Evolutionary conservation across 1,284 basidiomycete species (phyloP).

Genomic region (Sanghuangporus sanghuang): DNA sequence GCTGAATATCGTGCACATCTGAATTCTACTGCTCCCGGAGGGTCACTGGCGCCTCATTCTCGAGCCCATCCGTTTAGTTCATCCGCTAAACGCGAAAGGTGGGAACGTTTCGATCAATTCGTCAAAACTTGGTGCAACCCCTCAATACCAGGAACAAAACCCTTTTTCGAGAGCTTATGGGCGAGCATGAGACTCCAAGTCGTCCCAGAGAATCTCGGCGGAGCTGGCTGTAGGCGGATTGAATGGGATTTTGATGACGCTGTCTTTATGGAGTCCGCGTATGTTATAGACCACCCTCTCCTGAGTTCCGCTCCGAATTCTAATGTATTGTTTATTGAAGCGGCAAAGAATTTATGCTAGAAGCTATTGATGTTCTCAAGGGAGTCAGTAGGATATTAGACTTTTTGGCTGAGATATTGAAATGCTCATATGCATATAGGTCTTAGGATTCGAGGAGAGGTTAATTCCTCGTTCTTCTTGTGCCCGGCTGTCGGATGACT

Average conservation of each 20-base stretch:
- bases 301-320: conserved; percentile 15
- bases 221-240: conserved; percentile 59
- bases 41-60: conserved; percentile 63
- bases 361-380: conserved; percentile 76
- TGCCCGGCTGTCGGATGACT: conserved; percentile 23
- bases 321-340: conserved; percentile 33
- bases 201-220: conserved; percentile 65
- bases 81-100: conserved; percentile 67
- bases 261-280: conserved; percentile 80
- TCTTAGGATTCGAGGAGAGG: conserved; percentile 21
- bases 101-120: conserved; percentile 65
- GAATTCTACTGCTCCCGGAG: conserved; percentile 64
- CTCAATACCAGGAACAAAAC: conserved; percentile 76
- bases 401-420: not conserved
- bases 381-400: conserved; percentile 47
- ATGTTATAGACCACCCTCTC: conserved; percentile 32
- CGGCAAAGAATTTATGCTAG: conserved; percentile 80
- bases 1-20: conserved; percentile 77
- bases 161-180: conserved; percentile 76
- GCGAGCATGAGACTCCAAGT: conserved; percentile 69
- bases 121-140: conserved; percentile 70
- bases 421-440: conserved; percentile 15
- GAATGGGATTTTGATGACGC: conserved; percentile 82
- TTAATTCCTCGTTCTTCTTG: conserved; percentile 9
- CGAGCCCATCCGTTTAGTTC: conserved; percentile 55